Conservation (phyloP, 176 grass and related monocot genomes). For the Eragrostis nindensis region DNA sequence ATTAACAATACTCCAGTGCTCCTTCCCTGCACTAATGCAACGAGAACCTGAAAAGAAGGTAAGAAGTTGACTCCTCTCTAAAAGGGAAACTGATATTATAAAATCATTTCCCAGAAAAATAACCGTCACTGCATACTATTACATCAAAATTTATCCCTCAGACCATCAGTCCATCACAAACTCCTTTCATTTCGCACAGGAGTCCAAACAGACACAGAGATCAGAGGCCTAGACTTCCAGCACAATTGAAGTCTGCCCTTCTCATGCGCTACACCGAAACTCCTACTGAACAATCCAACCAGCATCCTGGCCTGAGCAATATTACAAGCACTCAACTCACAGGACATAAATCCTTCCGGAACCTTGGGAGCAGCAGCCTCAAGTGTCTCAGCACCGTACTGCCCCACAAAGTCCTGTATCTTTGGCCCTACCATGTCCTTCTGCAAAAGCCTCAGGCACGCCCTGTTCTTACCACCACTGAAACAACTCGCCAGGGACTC, state of each 20-base stretch:
- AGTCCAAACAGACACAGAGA: conserved; percentile 52
- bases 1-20: neutral
- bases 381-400: conserved; percentile 21
- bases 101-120: neutral
- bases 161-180: conserved; percentile 18
- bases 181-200: conserved; percentile 16
- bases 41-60: neutral
- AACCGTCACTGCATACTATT: neutral
- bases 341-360: conserved; percentile 38
- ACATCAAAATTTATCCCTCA: neutral
- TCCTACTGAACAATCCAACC: conserved; percentile 50
- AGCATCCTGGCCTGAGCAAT: conserved; percentile 62
- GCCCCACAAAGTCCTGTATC: conserved; percentile 56
- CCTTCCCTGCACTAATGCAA: neutral
- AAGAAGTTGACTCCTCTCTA: neutral
- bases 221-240: conserved; percentile 63
- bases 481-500: conserved; percentile 56
- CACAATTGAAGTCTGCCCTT: conserved; percentile 56
- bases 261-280: conserved; percentile 41
- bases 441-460: conserved; percentile 50
- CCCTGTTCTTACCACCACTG: neutral
- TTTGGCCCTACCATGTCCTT: conserved; percentile 56
- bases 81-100: neutral
- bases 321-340: conserved; percentile 46
- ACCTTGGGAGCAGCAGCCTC: conserved; percentile 1